Base-by-base conservation (phyloP, 2,329 filamentous ascomycete species). In the Fusarium papillatum region DNA sequence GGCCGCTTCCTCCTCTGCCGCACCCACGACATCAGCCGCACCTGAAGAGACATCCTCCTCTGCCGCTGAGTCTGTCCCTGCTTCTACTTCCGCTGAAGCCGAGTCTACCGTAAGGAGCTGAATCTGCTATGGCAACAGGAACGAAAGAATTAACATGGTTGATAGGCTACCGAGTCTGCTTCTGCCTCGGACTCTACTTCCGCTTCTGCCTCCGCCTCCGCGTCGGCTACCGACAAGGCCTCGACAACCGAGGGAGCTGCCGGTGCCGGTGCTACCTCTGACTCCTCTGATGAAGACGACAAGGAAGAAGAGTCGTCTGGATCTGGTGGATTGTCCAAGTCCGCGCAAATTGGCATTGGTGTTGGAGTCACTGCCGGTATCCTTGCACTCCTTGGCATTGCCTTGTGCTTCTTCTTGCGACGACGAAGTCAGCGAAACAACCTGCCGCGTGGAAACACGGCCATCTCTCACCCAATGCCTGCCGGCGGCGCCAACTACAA, bases 391-490 rank as follows among this genome's bases (percentile, higher is more conserved):
- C 78, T 82, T 8, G 82, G 84, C 9, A 74, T 88, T 11, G 85
- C 81, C 7, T 76, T 85, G 57, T 87, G 83, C 66, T 72, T 88
- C 22, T 79, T 80, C 26, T 69, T 78, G 68, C 79, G 72, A 34
- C 78, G 86, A 60, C 74, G 72, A 72, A 72, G 68, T 36, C 73
- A 87, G 69, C 80, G 50, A 57, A 77, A 78, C 19, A 79, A 80
- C 55, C 81, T 80, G 64, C 78, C 74, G 24, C 73, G 78, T 16
- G 71, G 78, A 68, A 81, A 79, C 46, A 81, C 86, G 72, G 82
- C 88, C 53, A 90, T 90, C 69, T 90, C 88, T 1, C 85, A 87
- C 24, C 89, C 90, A 3, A 85, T 90, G 79, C 85, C 87, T 5
- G 86, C 84, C 19, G 84, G 86, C 7, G 87, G 87, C 17, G 84